A percentile compares a stretch with the other conserved stretches of the same genome.
phyloP scores from a whole-genome alignment of 2,329 filamentous ascomycete genomes.

The Diaporthe australafricana region DNA sequence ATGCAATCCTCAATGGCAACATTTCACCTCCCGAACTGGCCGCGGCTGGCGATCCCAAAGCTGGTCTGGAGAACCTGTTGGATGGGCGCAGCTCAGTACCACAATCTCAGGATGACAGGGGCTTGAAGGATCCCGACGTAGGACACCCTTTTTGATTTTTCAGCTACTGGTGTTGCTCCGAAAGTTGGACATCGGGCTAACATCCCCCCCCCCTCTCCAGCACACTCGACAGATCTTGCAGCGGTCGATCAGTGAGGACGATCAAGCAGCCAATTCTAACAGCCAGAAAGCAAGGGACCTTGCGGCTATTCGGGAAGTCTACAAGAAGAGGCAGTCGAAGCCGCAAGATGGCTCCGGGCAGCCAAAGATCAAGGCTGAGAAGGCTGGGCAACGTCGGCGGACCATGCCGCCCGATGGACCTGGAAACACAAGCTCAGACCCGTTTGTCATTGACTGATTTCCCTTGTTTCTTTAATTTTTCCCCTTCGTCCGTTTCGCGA shows the following conservation, averaged over 20 bases:
- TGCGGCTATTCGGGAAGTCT: conserved; percentile 16
- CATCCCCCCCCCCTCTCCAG: conserved; percentile 3
- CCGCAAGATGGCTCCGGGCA: not conserved
- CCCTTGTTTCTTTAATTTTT: not conserved
- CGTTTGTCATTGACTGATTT: conserved; percentile 16
- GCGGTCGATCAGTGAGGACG: not conserved
- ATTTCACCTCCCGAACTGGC: not conserved
- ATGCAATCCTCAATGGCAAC: not conserved
- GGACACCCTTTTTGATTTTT: not conserved
- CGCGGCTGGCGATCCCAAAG: not conserved
- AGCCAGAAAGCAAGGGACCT: conserved; percentile 10
- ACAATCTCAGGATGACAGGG: not conserved
- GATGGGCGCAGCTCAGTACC: not conserved
- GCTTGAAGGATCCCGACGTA: conserved; percentile 27
- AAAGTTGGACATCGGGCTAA: conserved; percentile 1
- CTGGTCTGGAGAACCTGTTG: not conserved
- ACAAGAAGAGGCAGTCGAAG: not conserved
- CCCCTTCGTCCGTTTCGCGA: not conserved
- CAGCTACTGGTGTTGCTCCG: not conserved
- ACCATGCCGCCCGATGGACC: not conserved
- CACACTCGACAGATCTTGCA: conserved; percentile 22
- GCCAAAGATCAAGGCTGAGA: conserved; percentile 12
- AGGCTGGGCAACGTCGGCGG: not conserved
- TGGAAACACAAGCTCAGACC: conserved; percentile 3
- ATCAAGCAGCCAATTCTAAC: not conserved